Conservation (phyloP, 345 rosid genomes). For the Moringa oleifera region DNA sequence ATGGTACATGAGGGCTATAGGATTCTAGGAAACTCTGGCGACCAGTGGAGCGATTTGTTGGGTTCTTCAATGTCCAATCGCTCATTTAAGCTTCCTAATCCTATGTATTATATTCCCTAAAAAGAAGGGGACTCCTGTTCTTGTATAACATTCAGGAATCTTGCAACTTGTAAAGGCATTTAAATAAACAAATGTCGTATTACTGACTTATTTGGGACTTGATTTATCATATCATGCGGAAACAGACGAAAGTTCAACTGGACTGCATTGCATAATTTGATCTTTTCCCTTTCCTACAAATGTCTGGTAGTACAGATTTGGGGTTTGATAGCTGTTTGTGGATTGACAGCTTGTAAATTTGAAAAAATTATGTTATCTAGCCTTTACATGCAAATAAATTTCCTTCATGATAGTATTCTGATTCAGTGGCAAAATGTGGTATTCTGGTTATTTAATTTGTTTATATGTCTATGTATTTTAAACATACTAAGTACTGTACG, state of each 20-base stretch:
- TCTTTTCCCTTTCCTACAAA: not conserved
- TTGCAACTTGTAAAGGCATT: not conserved
- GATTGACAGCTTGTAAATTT: too few species aligned
- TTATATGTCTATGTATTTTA: too few species aligned
- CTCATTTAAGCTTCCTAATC: slow-evolving; percentile 87
- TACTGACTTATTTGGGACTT: not conserved
- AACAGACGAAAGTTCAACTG: not conserved
- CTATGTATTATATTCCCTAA: slow-evolving; percentile 75
- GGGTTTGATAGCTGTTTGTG: too few species aligned
- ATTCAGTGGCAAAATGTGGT: too few species aligned
- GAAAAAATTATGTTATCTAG: too few species aligned
- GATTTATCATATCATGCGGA: not conserved
- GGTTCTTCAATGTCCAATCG: slow-evolving; percentile 55
- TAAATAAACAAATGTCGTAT: not conserved
- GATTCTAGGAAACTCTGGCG: slow-evolving; percentile 84
- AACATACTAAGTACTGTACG: too few species aligned
- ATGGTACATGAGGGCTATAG: slow-evolving; percentile 68
- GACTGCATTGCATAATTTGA: not conserved
- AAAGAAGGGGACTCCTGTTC: too few species aligned
- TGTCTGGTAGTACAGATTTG: too few species aligned
- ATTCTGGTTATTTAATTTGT: too few species aligned
- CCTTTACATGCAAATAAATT: too few species aligned
- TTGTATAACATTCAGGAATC: not conserved
- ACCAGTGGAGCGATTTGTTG: slow-evolving; percentile 91
- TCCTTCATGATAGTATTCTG: too few species aligned